A percentile compares a stretch with the other conserved stretches of the same genome.
phyloP scores from a whole-genome alignment of 176 grass and related monocot species.

The Oryza glaberrima region DNA sequence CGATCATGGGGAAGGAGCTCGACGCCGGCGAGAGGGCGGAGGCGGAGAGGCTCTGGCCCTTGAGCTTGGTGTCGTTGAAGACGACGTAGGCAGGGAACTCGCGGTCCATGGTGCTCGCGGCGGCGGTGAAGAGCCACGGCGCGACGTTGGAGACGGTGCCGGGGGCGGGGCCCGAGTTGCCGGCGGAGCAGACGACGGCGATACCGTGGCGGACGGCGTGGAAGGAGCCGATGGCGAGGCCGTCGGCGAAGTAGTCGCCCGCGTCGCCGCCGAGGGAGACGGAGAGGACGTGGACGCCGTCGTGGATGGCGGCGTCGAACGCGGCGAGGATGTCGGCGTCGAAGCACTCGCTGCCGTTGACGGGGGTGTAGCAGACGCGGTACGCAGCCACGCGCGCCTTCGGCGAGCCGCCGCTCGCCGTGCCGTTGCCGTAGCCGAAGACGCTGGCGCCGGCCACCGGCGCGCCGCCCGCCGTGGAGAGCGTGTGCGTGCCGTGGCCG shows the following conservation, averaged over 20 bases:
- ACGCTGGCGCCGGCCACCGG: slow-evolving; percentile 45
- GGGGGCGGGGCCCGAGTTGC: slow-evolving; percentile 60
- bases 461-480: slow-evolving; percentile 65
- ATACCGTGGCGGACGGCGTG: slow-evolving; percentile 70
- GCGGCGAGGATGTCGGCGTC: slow-evolving; percentile 78
- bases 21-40: slow-evolving; percentile 29
- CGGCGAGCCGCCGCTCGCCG: slow-evolving; percentile 61
- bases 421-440: slow-evolving; percentile 67
- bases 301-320: slow-evolving; percentile 73
- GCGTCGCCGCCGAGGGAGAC: slow-evolving; percentile 58
- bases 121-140: slow-evolving; percentile 68
- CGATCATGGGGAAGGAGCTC: slow-evolving; percentile 60
- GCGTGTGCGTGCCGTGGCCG: slow-evolving; percentile 81
- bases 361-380: slow-evolving; percentile 65
- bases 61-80: slow-evolving; percentile 33
- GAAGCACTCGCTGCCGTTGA: slow-evolving; percentile 63
- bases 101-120: slow-evolving; percentile 75
- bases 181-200: slow-evolving; percentile 68
- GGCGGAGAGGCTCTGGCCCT: slow-evolving; percentile 77
- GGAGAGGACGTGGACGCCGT: slow-evolving; percentile 70
- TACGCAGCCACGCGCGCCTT: slow-evolving; percentile 60
- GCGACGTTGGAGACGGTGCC: slow-evolving; percentile 57
- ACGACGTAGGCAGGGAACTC: slow-evolving; percentile 61
- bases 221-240: slow-evolving; percentile 67
- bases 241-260: slow-evolving; percentile 45